Conservation (phyloP, 495 filamentous ascomycete species). For the Penicillium nucicola region DNA sequence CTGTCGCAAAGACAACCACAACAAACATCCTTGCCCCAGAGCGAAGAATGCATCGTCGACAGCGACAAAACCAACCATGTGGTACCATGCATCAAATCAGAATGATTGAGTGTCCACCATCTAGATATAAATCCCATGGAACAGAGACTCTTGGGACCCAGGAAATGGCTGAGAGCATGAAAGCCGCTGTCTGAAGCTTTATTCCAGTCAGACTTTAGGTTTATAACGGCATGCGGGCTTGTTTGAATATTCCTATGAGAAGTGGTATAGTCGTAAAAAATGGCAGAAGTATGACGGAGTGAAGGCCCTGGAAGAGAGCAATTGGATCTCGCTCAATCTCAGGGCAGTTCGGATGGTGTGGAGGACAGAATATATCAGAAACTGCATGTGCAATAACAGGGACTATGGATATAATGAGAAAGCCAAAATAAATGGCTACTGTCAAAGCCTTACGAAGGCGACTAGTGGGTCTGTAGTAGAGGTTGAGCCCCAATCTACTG, state of each 20-base stretch:
- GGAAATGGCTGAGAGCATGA: neutral
- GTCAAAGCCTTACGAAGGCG: neutral
- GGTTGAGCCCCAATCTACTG: neutral
- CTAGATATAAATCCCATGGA: neutral
- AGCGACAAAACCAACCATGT: neutral
- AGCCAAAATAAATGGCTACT: neutral
- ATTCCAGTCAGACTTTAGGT: neutral
- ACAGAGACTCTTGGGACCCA: neutral
- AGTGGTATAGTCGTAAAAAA: neutral
- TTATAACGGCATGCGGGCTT: neutral
- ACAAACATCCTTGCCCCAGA: neutral
- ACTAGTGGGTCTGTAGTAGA: neutral
- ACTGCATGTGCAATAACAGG: neutral
- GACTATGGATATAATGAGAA: neutral
- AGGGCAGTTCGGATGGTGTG: neutral
- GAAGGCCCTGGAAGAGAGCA: neutral
- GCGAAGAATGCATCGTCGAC: neutral
- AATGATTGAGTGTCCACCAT: neutral
- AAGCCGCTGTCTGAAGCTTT: neutral
- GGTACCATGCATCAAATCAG: neutral
- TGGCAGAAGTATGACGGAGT: neutral
- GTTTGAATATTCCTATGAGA: neutral
- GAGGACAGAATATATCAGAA: neutral
- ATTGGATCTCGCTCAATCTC: neutral
- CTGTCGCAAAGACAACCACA: neutral